Evolutionary conservation across 495 filamentous ascomycete species (phyloP).

Genomic region (Amorphotheca resinae): DNA sequence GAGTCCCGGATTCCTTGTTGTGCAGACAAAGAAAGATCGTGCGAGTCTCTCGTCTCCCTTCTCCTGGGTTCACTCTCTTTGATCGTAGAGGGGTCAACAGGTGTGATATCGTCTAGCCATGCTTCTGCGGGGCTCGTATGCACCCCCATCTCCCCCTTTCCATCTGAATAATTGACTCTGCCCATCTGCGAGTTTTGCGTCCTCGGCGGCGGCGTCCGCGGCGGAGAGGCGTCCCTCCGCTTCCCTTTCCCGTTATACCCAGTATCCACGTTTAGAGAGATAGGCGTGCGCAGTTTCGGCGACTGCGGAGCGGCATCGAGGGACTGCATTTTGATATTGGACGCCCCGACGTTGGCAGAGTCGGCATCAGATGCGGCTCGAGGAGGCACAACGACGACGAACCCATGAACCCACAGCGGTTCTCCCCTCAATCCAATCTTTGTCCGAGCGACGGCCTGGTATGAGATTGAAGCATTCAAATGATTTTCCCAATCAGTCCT

Average conservation of each 20-base stretch:
- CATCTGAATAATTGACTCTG: constrained; percentile 12
- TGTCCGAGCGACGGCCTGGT: not conserved
- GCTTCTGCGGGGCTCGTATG: constrained; percentile 26
- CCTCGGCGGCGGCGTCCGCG: constrained; percentile 12
- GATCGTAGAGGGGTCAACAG: constrained; percentile 28
- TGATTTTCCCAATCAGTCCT: not conserved
- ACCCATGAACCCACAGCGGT: constrained; percentile 8
- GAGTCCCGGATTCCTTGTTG: constrained; percentile 70
- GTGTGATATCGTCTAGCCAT: constrained; percentile 36
- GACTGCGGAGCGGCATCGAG: constrained; percentile 12
- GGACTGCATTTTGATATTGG: constrained; percentile 16
- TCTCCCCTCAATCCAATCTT: constrained; percentile 4
- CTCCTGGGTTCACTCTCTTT: constrained; percentile 25
- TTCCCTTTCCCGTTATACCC: constrained; percentile 19
- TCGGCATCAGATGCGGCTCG: constrained; percentile 12
- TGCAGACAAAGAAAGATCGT: constrained; percentile 71
- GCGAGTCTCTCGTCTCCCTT: constrained; percentile 49
- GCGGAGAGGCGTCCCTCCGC: constrained; percentile 15
- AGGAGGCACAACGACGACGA: constrained; percentile 4
- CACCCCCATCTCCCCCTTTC: constrained; percentile 16
- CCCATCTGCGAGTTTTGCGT: not conserved
- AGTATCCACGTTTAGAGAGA: constrained; percentile 18
- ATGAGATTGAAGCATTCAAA: constrained; percentile 10
- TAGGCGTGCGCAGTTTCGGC: constrained; percentile 16
- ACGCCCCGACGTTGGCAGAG: not conserved